Evolutionary conservation across 225 moss, liverwort and hornwort species (phyloP), one percentile per base, ranked within the genome.

Genomic region (Antitrichia curtipendula): DNA sequence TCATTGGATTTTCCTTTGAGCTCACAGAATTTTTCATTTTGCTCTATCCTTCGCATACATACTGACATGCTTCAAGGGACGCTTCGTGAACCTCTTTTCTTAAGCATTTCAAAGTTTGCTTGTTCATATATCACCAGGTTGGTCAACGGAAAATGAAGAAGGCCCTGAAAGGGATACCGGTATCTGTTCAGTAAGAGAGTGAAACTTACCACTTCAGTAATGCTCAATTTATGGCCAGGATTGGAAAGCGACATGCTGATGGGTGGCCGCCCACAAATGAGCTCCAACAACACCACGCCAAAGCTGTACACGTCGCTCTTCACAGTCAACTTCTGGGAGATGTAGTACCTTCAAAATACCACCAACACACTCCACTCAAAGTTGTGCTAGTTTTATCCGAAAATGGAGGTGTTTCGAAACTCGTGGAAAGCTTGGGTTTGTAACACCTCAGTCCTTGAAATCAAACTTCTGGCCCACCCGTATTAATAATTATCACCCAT

Each of bases 141-240:
- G 54, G 54, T 54, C 16, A 16, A 10, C 13, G 16, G 53, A 77
- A 56, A 56, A n/a, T 56, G n/a, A 56, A 54, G 24, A 54, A n/a
- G 54, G n/a, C 25, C n/a, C n/a, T n/a, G 25, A n/a, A 59, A 38
- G n/a, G 36, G n/a, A n/a, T n/a, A n/a, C n/a, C n/a, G n/a, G 25
- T 16, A 56, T 56, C n/a, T 56, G n/a, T 54, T 16, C 54, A 4
- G n/a, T 9, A n/a, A 32, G 72, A 16, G 49, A 64, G 85, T 61
- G 63, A 9, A 43, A 43, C 91, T 82, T 63, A 93, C 93, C 88
- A 92, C 90, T 92, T 92, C 93, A n/a, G 90, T 90, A 7, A 93
- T 87, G 73, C 88, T 92, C 88, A 91, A 66, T 84, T 90, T 93
- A 50, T 93, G 90, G 75, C 49, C 86, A 43, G 89, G 93, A 86